These are phyloP conservation scores for Wickerhamomyces canadensis DNA, from an alignment of 805 yeast genomes.

Conservation along the genomic window DNA sequence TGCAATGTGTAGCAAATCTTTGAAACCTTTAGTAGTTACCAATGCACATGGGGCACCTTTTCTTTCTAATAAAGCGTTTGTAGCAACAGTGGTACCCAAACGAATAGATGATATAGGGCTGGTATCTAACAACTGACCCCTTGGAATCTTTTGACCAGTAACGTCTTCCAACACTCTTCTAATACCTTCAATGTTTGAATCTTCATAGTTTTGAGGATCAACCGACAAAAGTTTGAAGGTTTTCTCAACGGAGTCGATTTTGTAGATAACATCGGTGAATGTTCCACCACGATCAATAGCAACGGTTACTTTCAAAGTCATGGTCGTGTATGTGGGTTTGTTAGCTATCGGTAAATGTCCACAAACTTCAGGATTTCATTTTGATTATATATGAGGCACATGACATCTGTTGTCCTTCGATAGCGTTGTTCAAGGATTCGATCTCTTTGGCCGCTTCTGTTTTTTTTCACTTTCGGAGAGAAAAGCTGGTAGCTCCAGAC, in stretches of 20 bases:
- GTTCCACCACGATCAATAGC: slow-evolving; percentile 35
- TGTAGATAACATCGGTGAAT: slow-evolving; percentile 42
- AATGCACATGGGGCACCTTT: slow-evolving; percentile 45
- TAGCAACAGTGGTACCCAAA: slow-evolving; percentile 48
- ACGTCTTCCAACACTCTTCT: slow-evolving; percentile 38
- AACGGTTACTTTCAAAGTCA: slow-evolving; percentile 11
- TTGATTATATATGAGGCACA: too few species aligned
- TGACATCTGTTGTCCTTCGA: too few species aligned
- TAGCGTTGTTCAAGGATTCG: neutral
- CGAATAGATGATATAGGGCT: slow-evolving; percentile 36
- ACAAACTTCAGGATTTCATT: too few species aligned
- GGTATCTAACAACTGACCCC: slow-evolving; percentile 28
- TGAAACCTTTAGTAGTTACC: slow-evolving; percentile 45
- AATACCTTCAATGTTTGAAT: slow-evolving; percentile 48
- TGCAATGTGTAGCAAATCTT: slow-evolving; percentile 45
- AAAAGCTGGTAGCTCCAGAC: slow-evolving; percentile 5
- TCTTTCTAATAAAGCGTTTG: slow-evolving; percentile 47
- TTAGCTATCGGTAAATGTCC: too few species aligned
- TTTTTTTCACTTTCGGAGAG: neutral
- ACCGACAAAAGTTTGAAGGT: slow-evolving; percentile 43
- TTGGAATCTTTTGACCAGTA: slow-evolving; percentile 28
- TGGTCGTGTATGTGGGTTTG: too few species aligned
- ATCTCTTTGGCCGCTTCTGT: neutral
- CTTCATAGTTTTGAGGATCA: slow-evolving; percentile 41
- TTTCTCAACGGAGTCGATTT: slow-evolving; percentile 33